Base-by-base conservation (phyloP, 2,329 filamentous ascomycete species). In the Fusarium coicis region DNA sequence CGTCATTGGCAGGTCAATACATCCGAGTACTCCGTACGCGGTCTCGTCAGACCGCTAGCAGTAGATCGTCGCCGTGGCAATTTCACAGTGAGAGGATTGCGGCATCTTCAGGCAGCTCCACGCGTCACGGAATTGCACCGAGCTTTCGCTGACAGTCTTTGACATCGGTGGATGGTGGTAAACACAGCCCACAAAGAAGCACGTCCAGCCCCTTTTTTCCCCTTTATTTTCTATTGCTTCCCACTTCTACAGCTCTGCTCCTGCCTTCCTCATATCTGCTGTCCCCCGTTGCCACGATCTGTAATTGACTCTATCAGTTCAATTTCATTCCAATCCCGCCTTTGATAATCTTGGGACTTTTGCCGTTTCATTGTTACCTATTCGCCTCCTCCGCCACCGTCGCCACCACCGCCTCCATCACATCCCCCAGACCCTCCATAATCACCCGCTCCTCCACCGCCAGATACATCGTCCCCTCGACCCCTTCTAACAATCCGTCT, bases 371-470 rank as follows among this genome's bases (percentile, higher is more conserved):
- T 53, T 4, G 7, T 26, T 34, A 4, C 39, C 39, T 56, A 56
- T 21, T 50, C 43, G 7, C 56, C 56, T 0, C 49, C 47, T 28
- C 62, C 61, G 2, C 44, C 47, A 4, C 49, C 63, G 18, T 34
- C 56, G 16, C 44, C 44, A 10, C 19, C 56, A 1, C 56, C 44
- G 5, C 46, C 59, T 32, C 42, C 60, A 37, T 47, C 60, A 6
- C 44, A 60, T 10, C 55, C 37, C 3, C 26, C 28, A 2, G 12
- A 34, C 0, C 32, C 42, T 28, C 30, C 40, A 49, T 58, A 59
- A 21, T 59, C 26, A 3, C 59, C 62, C 21, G 32, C 58, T 16
- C 58, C 62, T 28, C 59, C 59, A 0, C 63, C 49, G 5, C 49
- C 28, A 6, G 18, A 26, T 21, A 39, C 10, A 21, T 42, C 36